Percentiles rank a stretch among this genome's conserved stretches.
These are phyloP conservation scores for Pyrus bretschneideri DNA, from an alignment of 306 rosid genomes.

Conservation along the genomic window DNA sequence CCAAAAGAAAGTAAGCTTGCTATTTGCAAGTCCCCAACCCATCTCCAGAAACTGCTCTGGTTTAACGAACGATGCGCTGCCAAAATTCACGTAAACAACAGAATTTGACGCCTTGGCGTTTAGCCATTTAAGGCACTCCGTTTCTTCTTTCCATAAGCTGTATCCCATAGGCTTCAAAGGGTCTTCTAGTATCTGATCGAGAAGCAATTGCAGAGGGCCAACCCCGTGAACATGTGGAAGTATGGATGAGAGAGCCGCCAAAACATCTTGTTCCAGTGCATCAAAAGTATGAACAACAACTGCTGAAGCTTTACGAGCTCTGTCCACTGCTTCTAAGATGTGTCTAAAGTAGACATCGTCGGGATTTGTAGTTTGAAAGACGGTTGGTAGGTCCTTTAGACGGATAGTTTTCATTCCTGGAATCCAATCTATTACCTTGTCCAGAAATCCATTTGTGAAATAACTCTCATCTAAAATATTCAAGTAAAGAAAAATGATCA, in stretches of 20 bases:
- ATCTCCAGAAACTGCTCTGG: background rate
- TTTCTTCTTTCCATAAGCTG: slow-evolving; percentile 1
- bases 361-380: background rate
- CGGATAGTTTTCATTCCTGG: background rate
- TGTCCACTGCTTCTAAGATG: background rate
- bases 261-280: background rate
- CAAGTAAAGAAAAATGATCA: background rate
- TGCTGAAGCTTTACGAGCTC: slow-evolving; percentile 3
- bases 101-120: background rate
- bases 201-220: background rate
- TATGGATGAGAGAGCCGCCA: background rate
- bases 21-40: slow-evolving; percentile 6
- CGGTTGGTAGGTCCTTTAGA: background rate
- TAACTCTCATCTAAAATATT: background rate
- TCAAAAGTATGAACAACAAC: background rate
- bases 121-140: background rate
- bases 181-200: background rate
- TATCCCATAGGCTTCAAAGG: background rate
- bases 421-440: background rate
- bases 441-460: background rate
- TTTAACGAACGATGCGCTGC: background rate
- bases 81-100: slow-evolving; percentile 4
- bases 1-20: background rate
- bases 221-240: background rate
- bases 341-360: background rate